Conservation (phyloP, 345 rosid genomes). For the Trapa incisa region DNA sequence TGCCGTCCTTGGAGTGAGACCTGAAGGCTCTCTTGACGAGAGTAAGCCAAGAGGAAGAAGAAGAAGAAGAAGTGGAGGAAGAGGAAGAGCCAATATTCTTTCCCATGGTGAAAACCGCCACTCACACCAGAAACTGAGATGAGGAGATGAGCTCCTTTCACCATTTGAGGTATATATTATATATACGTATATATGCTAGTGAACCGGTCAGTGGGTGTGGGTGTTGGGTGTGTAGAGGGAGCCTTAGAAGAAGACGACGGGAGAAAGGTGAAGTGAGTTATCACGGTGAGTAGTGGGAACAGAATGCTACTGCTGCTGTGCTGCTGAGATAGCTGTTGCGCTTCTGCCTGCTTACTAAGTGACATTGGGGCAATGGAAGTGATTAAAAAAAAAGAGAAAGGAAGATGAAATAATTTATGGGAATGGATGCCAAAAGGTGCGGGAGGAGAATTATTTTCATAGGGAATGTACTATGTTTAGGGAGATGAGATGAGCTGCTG, state of each 20-base stretch:
- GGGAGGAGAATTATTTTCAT: neutral
- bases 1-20: constrained; percentile 59
- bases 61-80: constrained; percentile 22
- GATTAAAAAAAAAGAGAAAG: too few relatives aligned
- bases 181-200: too few relatives aligned
- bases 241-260: neutral
- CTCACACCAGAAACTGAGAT: neutral
- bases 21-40: constrained; percentile 71
- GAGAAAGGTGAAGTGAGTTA: neutral
- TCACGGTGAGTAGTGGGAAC: neutral
- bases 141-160: neutral
- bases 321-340: neutral
- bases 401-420: neutral
- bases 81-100: constrained; percentile 34
- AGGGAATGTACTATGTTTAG: neutral
- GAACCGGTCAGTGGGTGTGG: neutral
- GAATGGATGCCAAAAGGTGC: neutral
- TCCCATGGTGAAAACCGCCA: constrained; percentile 29
- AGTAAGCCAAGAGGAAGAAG: constrained; percentile 53
- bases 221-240: neutral
- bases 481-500: neutral
- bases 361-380: neutral
- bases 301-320: neutral
- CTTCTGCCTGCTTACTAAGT: neutral
- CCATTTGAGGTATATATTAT: neutral